Percentiles rank a stretch among this genome's conserved stretches.
Evolutionary conservation across 176 grass and related monocot genomes (phyloP).

Genomic region (Tuctoria greenei): DNA sequence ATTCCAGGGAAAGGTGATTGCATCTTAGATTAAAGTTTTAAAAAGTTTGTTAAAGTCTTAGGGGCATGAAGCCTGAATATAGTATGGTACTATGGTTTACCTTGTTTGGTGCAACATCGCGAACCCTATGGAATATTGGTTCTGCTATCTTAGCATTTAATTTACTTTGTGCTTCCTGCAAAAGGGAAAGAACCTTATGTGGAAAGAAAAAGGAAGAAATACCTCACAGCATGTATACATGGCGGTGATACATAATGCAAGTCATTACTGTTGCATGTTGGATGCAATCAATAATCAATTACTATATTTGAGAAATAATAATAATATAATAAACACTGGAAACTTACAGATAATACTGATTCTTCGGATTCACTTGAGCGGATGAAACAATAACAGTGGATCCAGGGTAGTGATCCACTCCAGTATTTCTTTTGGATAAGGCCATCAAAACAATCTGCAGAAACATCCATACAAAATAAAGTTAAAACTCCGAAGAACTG

Average conservation of each 20-base stretch:
- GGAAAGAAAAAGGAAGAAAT: slow-evolving; percentile 8
- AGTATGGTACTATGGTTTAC: slow-evolving; percentile 28
- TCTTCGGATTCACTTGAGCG: slow-evolving; percentile 81
- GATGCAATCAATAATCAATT: slow-evolving; percentile 18
- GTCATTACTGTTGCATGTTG: not conserved
- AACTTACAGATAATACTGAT: slow-evolving; percentile 64
- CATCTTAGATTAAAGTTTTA: not conserved
- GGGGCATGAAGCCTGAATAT: not conserved
- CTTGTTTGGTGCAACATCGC: slow-evolving; percentile 97
- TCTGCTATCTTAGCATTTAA: slow-evolving; percentile 74
- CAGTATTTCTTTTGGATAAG: slow-evolving; percentile 78
- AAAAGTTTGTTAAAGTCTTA: not conserved
- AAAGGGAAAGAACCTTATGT: slow-evolving; percentile 13
- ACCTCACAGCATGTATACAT: not conserved
- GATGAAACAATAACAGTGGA: slow-evolving; percentile 98
- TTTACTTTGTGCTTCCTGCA: slow-evolving; percentile 71
- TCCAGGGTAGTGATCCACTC: slow-evolving; percentile 77
- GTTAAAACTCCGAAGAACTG: not conserved
- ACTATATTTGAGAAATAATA: not conserved
- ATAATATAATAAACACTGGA: not conserved
- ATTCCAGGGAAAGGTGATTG: not conserved
- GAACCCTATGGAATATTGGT: slow-evolving; percentile 73
- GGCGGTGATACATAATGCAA: slow-evolving; percentile 24
- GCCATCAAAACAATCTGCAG: slow-evolving; percentile 56
- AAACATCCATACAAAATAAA: slow-evolving; percentile 26